phyloP scores from a whole-genome alignment of 331 rosid genomes.

The Erythrophleum ivorense region DNA sequence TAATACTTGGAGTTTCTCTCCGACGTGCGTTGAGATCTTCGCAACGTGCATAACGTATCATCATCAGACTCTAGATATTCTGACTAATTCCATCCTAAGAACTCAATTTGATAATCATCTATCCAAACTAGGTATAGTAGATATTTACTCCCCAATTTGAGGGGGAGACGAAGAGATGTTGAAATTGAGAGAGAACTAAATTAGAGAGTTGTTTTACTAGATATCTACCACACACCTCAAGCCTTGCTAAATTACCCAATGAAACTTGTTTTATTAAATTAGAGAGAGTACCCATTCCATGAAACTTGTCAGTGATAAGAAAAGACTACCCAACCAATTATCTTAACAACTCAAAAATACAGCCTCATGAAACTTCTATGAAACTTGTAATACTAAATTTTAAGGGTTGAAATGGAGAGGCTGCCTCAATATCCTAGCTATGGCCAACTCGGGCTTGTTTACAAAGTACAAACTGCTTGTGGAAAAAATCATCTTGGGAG shows the following conservation, averaged over 20 bases:
- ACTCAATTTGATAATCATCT: no score
- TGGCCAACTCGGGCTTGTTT: not conserved
- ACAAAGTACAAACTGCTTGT: not conserved
- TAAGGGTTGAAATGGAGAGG: not conserved
- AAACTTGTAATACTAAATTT: not conserved
- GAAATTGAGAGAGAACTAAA: no score
- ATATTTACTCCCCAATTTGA: no score
- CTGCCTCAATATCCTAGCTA: not conserved
- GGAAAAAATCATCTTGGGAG: not conserved
- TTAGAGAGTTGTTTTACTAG: no score
- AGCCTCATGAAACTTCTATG: no score
- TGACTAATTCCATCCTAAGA: no score
- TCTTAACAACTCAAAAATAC: not conserved
- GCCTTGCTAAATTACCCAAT: not conserved
- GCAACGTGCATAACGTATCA: no score
- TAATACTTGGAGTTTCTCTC: no score
- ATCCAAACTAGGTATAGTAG: no score
- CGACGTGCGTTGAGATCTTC: no score
- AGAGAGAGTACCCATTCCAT: not conserved
- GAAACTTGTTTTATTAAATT: not conserved
- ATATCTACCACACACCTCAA: not conserved
- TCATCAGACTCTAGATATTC: no score
- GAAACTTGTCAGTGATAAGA: not conserved
- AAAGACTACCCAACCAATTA: not conserved
- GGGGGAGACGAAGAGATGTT: no score